A percentile compares a stretch with the other conserved stretches of the same genome.
These are phyloP conservation scores for Ustilago vetiveriae DNA, from an alignment of 1,284 basidiomycete species.

Conservation along the genomic window DNA sequence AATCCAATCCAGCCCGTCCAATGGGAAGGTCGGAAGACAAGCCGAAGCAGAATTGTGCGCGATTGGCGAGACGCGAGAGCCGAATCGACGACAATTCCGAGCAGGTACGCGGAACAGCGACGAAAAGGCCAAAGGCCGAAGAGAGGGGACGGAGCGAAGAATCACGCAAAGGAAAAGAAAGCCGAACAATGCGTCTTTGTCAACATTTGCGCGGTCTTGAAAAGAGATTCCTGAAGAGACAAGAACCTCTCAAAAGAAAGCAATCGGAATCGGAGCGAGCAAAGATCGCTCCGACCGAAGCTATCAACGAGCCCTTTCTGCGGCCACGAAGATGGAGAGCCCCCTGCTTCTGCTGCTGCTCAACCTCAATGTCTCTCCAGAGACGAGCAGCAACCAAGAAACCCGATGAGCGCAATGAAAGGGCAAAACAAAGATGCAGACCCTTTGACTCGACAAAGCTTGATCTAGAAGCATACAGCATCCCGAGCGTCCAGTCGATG, in stretches of 20 bases:
- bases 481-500: constrained; percentile 3
- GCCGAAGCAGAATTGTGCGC: too few relatives aligned
- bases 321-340: not conserved
- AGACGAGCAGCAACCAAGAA: constrained; percentile 1
- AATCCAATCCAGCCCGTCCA: constrained; percentile 2
- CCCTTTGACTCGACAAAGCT: constrained; percentile 6
- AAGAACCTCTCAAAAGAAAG: constrained; percentile 1
- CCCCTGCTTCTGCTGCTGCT: constrained; percentile 1
- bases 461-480: constrained; percentile 6
- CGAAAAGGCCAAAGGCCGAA: constrained; percentile 1
- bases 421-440: not conserved
- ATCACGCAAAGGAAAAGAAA: constrained; percentile 16
- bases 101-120: constrained; percentile 15
- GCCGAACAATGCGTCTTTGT: constrained; percentile 19
- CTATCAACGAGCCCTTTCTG: constrained; percentile 2
- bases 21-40: constrained; percentile 11
- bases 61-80: not conserved
- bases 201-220: constrained; percentile 16
- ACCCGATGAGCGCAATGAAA: not conserved
- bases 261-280: constrained; percentile 6
- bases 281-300: not conserved
- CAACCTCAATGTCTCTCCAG: not conserved
- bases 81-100: constrained; percentile 19
- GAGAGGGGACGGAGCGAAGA: constrained; percentile 1
- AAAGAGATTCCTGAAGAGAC: not conserved